Conservation (phyloP, 805 yeast genomes). For the Candida yuanshanica region DNA sequence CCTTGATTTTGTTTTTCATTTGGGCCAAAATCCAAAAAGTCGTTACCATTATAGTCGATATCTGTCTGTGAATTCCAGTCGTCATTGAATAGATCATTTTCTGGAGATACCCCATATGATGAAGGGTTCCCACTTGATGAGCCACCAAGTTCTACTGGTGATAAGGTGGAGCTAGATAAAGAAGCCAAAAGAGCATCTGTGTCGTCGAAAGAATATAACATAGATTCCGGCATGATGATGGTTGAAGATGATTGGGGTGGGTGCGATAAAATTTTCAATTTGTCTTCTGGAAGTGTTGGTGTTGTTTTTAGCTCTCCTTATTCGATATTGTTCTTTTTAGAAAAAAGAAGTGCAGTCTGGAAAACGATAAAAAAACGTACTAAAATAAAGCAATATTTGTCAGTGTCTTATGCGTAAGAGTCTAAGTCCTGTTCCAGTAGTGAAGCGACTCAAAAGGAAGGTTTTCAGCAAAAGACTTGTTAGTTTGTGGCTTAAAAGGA, state of each 20-base stretch:
- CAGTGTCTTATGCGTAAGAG: too few species aligned
- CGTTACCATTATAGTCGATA: conserved; percentile 1
- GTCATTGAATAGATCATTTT: conserved; percentile 12
- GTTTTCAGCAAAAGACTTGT: too few species aligned
- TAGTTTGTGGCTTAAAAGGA: background rate
- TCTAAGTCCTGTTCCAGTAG: too few species aligned
- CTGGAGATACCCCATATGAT: conserved; percentile 18
- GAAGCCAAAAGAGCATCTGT: conserved; percentile 26
- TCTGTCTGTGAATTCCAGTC: conserved; percentile 4
- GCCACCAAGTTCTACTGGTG: conserved; percentile 19
- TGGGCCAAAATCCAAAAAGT: conserved; percentile 1
- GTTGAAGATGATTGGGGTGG: too few species aligned
- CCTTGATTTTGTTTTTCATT: background rate
- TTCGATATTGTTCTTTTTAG: too few species aligned
- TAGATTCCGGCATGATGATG: background rate
- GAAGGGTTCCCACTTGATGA: conserved; percentile 18
- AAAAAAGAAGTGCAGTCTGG: too few species aligned
- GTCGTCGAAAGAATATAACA: conserved; percentile 21
- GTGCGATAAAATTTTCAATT: too few species aligned
- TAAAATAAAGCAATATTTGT: too few species aligned
- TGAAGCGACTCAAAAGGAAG: too few species aligned
- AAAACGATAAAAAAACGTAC: too few species aligned
- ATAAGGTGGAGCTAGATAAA: conserved; percentile 17
- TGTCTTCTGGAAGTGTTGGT: too few species aligned
- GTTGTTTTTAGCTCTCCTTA: too few species aligned